A percentile compares a stretch with the other conserved stretches of the same genome.
Evolutionary conservation across 2,329 filamentous ascomycete species (phyloP).

Genomic region (Emericellopsis cladophorae): DNA sequence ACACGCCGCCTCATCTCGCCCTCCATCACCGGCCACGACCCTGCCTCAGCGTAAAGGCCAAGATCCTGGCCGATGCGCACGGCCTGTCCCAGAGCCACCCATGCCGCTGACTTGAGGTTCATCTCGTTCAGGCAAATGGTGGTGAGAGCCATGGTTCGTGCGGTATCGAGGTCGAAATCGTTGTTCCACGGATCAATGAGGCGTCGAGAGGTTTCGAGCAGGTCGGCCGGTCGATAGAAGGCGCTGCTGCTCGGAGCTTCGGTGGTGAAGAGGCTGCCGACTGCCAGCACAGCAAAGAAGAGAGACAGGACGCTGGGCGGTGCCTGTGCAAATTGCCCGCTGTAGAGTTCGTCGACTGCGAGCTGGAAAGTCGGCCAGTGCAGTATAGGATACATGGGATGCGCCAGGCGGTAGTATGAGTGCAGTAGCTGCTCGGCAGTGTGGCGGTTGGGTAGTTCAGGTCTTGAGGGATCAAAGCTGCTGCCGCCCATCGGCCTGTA

Average conservation of each 20-base stretch:
- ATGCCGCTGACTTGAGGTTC: slow-evolving; percentile 75
- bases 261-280: slow-evolving; percentile 60
- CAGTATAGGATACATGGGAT: slow-evolving; percentile 71
- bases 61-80: slow-evolving; percentile 75
- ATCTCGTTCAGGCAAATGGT: slow-evolving; percentile 74
- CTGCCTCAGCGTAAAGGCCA: slow-evolving; percentile 64
- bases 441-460: slow-evolving; percentile 57
- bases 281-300: slow-evolving; percentile 73
- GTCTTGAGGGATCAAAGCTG: slow-evolving; percentile 38
- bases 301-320: slow-evolving; percentile 63
- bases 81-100: slow-evolving; percentile 72
- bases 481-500: slow-evolving; percentile 41
- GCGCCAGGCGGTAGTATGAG: slow-evolving; percentile 64
- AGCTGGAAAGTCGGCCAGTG: slow-evolving; percentile 78
- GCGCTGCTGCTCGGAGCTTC: slow-evolving; percentile 39
- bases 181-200: slow-evolving; percentile 75
- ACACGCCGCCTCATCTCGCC: slow-evolving; percentile 75
- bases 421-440: slow-evolving; percentile 60
- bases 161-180: slow-evolving; percentile 63
- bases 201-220: slow-evolving; percentile 57
- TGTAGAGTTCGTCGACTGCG: slow-evolving; percentile 68
- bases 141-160: slow-evolving; percentile 57
- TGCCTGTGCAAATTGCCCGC: slow-evolving; percentile 42
- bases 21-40: slow-evolving; percentile 62
- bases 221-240: slow-evolving; percentile 41